phyloP scores from a whole-genome alignment of 306 rosid species.

The Elaeagnus macrophylla region DNA sequence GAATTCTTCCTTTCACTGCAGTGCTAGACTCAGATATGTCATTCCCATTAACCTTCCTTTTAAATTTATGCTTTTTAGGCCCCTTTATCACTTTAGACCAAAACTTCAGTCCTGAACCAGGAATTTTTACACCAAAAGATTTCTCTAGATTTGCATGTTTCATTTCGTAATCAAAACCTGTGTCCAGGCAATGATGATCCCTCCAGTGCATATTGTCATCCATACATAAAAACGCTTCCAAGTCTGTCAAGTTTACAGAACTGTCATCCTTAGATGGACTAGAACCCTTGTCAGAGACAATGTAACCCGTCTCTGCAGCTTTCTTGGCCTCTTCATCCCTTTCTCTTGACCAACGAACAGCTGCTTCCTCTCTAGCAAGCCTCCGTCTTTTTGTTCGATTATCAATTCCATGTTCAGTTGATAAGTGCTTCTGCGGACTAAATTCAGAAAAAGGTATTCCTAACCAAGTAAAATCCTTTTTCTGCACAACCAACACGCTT shows the following conservation, averaged over 20 bases:
- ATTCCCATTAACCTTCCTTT: slow-evolving; percentile 53
- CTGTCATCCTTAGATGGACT: slow-evolving; percentile 28
- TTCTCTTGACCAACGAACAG: slow-evolving; percentile 32
- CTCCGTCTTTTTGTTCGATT: slow-evolving; percentile 58
- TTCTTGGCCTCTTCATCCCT: slow-evolving; percentile 63
- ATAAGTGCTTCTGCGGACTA: slow-evolving; percentile 27
- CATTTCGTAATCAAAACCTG: slow-evolving; percentile 62
- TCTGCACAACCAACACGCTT: slow-evolving; percentile 56
- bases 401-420: slow-evolving; percentile 77
- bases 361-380: slow-evolving; percentile 62
- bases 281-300: slow-evolving; percentile 39
- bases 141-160: slow-evolving; percentile 82
- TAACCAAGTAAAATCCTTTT: slow-evolving; percentile 81
- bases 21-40: slow-evolving; percentile 38
- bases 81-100: slow-evolving; percentile 52
- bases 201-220: slow-evolving; percentile 51
- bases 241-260: slow-evolving; percentile 20
- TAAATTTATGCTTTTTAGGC: slow-evolving; percentile 36
- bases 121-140: slow-evolving; percentile 58
- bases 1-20: slow-evolving; percentile 56
- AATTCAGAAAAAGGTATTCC: slow-evolving; percentile 62
- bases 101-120: slow-evolving; percentile 53
- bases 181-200: slow-evolving; percentile 66
- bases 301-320: slow-evolving; percentile 73
- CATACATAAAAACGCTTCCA: slow-evolving; percentile 43